These are phyloP conservation scores for Lumnitzera littorea DNA, from an alignment of 345 rosid genomes.

Conservation along the genomic window DNA sequence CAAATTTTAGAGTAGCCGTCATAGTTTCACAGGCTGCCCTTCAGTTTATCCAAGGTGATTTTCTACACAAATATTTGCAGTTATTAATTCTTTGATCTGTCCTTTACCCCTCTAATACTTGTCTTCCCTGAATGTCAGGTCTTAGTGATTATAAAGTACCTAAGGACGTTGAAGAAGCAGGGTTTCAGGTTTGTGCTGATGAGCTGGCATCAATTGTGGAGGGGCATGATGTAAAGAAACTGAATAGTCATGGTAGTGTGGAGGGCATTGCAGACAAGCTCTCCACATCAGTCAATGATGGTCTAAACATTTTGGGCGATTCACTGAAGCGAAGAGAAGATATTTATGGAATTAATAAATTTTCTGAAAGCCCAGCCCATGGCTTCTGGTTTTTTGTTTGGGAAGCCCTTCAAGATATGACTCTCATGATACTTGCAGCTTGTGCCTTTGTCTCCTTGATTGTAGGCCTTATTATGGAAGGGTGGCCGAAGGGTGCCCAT, in stretches of 20 bases:
- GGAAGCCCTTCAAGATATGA: constrained; percentile 65
- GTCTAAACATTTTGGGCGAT: constrained; percentile 46
- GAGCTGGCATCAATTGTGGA: constrained; percentile 84
- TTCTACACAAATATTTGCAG: neutral
- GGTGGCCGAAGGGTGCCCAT: constrained; percentile 71
- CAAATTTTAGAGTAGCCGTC: constrained; percentile 76
- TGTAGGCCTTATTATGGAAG: constrained; percentile 65
- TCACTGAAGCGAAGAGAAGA: constrained; percentile 36
- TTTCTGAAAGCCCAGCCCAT: constrained; percentile 60
- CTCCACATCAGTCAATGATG: constrained; percentile 46
- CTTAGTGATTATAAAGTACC: constrained; percentile 68
- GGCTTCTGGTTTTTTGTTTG: constrained; percentile 79
- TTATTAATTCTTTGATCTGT: neutral
- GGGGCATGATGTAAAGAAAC: constrained; percentile 73
- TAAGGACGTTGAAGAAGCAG: constrained; percentile 62
- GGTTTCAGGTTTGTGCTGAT: constrained; percentile 82
- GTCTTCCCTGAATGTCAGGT: constrained; percentile 34
- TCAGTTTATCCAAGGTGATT: constrained; percentile 64
- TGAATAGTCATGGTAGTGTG: constrained; percentile 67
- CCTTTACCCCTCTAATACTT: constrained; percentile 10
- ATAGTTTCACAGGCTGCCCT: constrained; percentile 95
- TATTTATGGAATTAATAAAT: constrained; percentile 76
- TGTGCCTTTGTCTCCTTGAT: constrained; percentile 57
- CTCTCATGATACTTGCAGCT: constrained; percentile 57
- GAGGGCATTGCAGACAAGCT: constrained; percentile 58